Base-by-base conservation (phyloP, 176 grass and related monocot species). In the Alloteropsis semialata region DNA sequence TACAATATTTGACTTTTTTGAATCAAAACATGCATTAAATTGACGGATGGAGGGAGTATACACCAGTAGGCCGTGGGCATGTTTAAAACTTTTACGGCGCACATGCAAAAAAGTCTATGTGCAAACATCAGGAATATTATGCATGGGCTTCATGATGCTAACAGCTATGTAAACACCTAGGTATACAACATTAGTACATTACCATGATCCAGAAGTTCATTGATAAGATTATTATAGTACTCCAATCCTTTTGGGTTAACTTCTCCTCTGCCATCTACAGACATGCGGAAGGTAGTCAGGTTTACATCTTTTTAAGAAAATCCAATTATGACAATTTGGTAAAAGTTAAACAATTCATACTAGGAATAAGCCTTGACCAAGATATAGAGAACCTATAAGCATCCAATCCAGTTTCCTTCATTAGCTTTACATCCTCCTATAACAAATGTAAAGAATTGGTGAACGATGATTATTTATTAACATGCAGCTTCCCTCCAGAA, bases 341-440 rank as follows among this genome's bases (percentile, higher is more conserved):
- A 53, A 16, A 65, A 75, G 44, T 42, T 38, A 30, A 13, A 41
- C 32, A 54, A 24, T 38, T 25, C 68, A 45, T 87, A 91, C 89
- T 75, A 38, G 89, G 89, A 43, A 91, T 65, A 75, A 91, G 69
- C 42, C 89, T 91, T 80, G 89, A 9, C 89, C 89, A 91, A 76
- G 89, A 91, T 30, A 91, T 84, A 66, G 89, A 91, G 61, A 91
- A 87, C 56, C 89, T 87, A 65, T 80, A 91, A 56, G 89, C 81
- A 59, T 87, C 84, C 75, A 91, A 19, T 41, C 82, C 82, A 22
- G 43, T 81, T 5, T 87, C 80, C 65, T 76, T 72, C 80, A 87
- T 87, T 11, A 91, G 60, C 82, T 75, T 91, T 42, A 87, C 76
- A 65, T 91, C 89, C 77, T 87, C 89, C 84, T 91, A 69, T 44